phyloP scores from a whole-genome alignment of 1,284 basidiomycete genomes.

The Ustilago nuda region DNA sequence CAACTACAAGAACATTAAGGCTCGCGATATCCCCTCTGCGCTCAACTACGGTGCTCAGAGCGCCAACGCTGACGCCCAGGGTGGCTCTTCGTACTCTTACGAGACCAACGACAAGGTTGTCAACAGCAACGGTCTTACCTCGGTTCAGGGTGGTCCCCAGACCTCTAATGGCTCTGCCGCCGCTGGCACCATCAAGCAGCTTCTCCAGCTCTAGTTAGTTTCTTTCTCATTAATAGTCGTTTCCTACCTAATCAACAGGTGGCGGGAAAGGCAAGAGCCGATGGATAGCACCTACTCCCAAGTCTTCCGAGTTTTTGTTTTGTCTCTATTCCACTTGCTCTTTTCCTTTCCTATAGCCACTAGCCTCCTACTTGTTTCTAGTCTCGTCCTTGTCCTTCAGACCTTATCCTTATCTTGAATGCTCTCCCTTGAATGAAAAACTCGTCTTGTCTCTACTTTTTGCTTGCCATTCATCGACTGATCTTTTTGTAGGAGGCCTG shows the following conservation, averaged over 20 bases:
- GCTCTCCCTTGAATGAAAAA: neutral
- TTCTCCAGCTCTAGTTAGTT: conserved; percentile 24
- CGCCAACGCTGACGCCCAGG: conserved; percentile 27
- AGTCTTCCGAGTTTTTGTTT: conserved; percentile 4
- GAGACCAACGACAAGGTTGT: conserved; percentile 39
- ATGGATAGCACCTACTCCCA: neutral
- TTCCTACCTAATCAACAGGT: neutral
- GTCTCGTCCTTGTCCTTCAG: conserved; percentile 3
- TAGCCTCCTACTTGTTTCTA: neutral
- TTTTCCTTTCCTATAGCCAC: neutral
- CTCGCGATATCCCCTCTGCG: conserved; percentile 11
- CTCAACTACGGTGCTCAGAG: conserved; percentile 19
- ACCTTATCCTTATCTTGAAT: conserved; percentile 1
- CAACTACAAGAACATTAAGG: conserved; percentile 8
- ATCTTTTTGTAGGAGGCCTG: no score
- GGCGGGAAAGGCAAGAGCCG: neutral
- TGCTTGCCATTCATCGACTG: neutral
- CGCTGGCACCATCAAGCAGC: conserved; percentile 33
- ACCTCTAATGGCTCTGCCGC: conserved; percentile 21
- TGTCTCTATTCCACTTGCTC: neutral
- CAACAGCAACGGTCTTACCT: conserved; percentile 26
- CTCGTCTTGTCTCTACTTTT: neutral
- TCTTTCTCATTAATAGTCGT: neutral
- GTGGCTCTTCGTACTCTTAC: conserved; percentile 17
- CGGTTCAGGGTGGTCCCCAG: conserved; percentile 32